A percentile compares a stretch with the other conserved stretches of the same genome.
phyloP scores from a whole-genome alignment of 2,329 filamentous ascomycete species.

The Cordyceps cateniannulata region DNA sequence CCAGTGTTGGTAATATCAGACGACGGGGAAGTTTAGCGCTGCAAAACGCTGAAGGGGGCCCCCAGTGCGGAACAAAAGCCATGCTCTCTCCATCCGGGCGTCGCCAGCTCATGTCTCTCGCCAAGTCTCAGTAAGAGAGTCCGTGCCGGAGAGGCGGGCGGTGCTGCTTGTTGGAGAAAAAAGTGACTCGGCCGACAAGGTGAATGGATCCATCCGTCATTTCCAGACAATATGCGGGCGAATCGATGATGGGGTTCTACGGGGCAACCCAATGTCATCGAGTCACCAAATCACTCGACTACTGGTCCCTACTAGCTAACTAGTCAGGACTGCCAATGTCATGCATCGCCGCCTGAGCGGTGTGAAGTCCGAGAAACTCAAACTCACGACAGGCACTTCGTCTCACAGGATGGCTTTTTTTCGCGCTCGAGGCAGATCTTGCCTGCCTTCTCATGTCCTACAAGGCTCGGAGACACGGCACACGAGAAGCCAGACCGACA shows the following conservation, averaged over 20 bases:
- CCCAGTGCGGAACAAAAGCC: conserved; percentile 3
- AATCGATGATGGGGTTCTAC: not conserved
- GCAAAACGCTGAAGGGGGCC: not conserved
- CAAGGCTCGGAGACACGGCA: not conserved
- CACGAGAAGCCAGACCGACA: not conserved
- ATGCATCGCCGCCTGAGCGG: not conserved
- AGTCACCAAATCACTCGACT: no score
- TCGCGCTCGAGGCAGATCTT: not conserved
- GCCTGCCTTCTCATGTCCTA: not conserved
- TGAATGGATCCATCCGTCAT: not conserved
- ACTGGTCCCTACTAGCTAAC: no score
- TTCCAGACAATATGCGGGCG: not conserved
- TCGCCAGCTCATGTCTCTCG: not conserved
- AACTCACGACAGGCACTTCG: not conserved
- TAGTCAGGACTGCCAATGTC: no score
- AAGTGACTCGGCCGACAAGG: conserved; percentile 1
- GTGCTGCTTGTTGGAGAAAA: not conserved
- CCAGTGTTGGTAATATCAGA: conserved; percentile 2
- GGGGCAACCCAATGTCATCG: no score
- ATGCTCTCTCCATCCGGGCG: not conserved
- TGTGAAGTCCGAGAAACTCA: not conserved
- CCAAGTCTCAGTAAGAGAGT: not conserved
- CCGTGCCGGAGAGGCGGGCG: not conserved
- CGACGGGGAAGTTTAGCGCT: not conserved
- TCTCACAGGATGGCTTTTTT: not conserved